These are phyloP conservation scores for Amoeboaphelidium protococcarum DNA, from an alignment of 371 early-diverging fungal species.

Conservation along the genomic window DNA sequence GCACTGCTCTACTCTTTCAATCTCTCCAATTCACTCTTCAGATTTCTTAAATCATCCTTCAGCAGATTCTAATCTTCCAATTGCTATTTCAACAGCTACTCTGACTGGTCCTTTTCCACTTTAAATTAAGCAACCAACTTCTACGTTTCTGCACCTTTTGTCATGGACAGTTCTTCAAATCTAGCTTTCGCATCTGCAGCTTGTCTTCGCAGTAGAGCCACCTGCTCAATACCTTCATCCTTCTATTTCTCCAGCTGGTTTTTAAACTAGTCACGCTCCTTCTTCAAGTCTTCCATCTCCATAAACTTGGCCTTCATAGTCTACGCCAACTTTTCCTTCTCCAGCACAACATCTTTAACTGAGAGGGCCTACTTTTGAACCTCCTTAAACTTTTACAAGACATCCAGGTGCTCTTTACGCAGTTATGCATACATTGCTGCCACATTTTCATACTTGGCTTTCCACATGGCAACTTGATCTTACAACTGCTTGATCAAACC, in stretches of 20 bases:
- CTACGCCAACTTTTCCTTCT: constrained; percentile 31
- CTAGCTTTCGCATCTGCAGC: constrained; percentile 39
- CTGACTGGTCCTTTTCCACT: constrained; percentile 45
- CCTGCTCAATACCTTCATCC: constrained; percentile 36
- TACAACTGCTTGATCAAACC: not conserved
- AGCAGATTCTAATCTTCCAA: constrained; percentile 16
- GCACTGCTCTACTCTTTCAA: not conserved
- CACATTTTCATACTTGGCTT: constrained; percentile 64
- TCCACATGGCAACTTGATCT: constrained; percentile 26
- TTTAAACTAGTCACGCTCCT: constrained; percentile 48
- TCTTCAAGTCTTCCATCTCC: constrained; percentile 49
- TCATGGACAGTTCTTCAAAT: constrained; percentile 39
- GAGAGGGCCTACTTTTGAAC: not conserved
- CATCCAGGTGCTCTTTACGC: constrained; percentile 79
- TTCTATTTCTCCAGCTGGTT: constrained; percentile 36
- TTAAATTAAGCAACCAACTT: not conserved
- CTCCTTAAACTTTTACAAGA: constrained; percentile 46
- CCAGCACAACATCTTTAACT: not conserved
- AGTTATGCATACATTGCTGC: constrained; percentile 84
- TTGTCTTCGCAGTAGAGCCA: constrained; percentile 45
- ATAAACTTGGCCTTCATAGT: constrained; percentile 50
- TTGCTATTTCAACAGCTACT: constrained; percentile 10
- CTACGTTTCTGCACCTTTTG: constrained; percentile 37
- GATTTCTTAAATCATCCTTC: constrained; percentile 28
- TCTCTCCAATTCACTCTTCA: not conserved